Base-by-base conservation (phyloP, 805 yeast genomes). In the Zygoascus bituminiphila region DNA sequence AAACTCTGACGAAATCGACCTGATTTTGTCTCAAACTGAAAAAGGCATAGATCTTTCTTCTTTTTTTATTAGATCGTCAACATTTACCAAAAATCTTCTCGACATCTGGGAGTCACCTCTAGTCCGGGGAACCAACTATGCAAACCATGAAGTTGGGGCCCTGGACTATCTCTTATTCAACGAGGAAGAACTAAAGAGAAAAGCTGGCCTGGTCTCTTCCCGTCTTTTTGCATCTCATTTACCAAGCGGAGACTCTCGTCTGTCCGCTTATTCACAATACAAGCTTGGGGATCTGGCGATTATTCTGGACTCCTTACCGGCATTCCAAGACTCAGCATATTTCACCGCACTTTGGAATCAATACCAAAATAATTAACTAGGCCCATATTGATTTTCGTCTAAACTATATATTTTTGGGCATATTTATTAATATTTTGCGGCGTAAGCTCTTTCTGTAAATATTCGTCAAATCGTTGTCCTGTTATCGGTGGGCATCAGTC, bases 101-200 rank as follows among this genome's bases (percentile, higher is more conserved):
- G 42, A 39, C n/a, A 39, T 12, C 10, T 39, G 42, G 42, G 42
- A 39, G 14, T 19, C 42, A 6, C 42, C 42, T 10, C 20, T 19
- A 14, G 15, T 5, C 7, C 10, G 4, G 33, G 33, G 33, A 4
- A 6, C 33, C 33, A 29, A 29, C 9, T 29, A 29, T 6, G 15
- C n/a, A 4, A 29, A 29, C n/a, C 33, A 29, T 6, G 33, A 29
- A 7, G 33, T 29, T 29, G 33, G 33, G 15, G 33, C 33, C 10
- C 33, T 29, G 4, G 33, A 29, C 33, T 7, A 29, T 6, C 33
- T 29, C n/a, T 29, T 29, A 29, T 29, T 29, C 33, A 29, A 29
- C 33, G 33, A 29, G 15, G 15, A 12, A 29, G 33, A 29, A 29
- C 33, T 29, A 15, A 29, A 15, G n/a, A 29, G n/a, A 29, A 29